Evolutionary conservation across 768 basidiomycete genomes (phyloP), one percentile per base, ranked within the genome.

Genomic region (Mycena amicta): DNA sequence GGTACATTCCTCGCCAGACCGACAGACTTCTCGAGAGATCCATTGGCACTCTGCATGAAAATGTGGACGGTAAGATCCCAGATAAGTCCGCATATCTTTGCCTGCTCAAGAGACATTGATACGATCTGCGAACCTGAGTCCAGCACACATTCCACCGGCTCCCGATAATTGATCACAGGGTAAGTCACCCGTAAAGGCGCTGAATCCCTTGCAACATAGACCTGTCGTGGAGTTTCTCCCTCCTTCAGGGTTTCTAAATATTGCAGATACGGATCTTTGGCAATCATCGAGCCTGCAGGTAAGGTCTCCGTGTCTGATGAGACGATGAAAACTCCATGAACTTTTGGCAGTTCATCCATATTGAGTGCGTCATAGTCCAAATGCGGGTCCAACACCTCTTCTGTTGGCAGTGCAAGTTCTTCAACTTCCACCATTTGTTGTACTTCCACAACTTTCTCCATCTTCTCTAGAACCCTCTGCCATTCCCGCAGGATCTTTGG

Each of bases 41-140:
- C 50, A 57, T 74, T 72, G 4, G 71, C 69, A 20, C 66, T 66
- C 50, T 72, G 62, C 67, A 74, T 68, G 12, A 56, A 47, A 1
- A 74, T 66, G 1, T 33, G 60, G 0, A 67, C 31, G 16, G 62
- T 57, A 0, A 68, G 61, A 43, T 71, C 56, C 65, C 64, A 68
- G 12, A 20, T 46, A 0, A 68, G 4, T 12, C 53, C 41, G 2
- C 51, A 47, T 16, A 47, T 27, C 20, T 50, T 26, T 1, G 69
- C 69, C 1, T 53, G 50, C 20, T 56, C 52, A n/a, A 55, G 28
- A 0, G 55, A 47, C 66, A 71, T 70, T 0, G 67, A 68, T 0
- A 71, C 66, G 13, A 73, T 72, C 40, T 74, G 70, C 1, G 68
- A 74, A 0, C 72, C 69, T 0, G 58, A 59, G 50, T 74, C 70